A percentile compares a stretch with the other conserved stretches of the same genome.
phyloP scores from a whole-genome alignment of 495 filamentous ascomycete genomes.

The Podospora conica region DNA sequence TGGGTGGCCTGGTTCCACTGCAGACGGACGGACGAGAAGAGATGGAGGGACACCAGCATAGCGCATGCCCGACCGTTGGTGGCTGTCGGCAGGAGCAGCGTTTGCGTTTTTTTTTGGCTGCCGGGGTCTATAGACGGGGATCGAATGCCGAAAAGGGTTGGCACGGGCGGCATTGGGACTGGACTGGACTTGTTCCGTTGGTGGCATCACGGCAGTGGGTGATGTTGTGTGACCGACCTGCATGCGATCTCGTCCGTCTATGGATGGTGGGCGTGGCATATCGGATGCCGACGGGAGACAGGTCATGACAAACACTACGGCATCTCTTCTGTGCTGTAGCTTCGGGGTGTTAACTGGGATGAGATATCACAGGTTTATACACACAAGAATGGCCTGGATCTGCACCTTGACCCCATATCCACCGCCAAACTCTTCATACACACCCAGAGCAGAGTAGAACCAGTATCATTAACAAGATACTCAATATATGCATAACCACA shows the following conservation, averaged over 20 bases:
- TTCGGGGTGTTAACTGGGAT: no score
- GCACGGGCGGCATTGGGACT: no score
- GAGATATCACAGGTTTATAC: no score
- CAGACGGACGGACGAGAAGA: background rate
- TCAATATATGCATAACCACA: background rate
- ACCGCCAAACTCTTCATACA: background rate
- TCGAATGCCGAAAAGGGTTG: background rate
- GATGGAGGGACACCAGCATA: no score
- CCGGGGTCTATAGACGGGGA: background rate
- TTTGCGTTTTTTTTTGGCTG: background rate
- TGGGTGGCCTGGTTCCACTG: background rate
- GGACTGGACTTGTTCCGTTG: background rate
- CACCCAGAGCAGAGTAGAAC: background rate
- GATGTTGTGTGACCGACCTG: background rate
- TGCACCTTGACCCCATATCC: no score
- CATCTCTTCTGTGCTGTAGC: no score
- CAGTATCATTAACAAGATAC: background rate
- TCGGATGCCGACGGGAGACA: no score
- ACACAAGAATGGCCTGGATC: no score
- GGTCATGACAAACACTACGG: no score
- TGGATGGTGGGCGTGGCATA: background rate
- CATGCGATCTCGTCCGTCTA: background rate
- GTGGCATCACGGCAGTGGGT: background rate
- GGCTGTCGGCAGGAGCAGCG: background rate
- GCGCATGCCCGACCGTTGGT: background rate